Evolutionary conservation across 2,329 filamentous ascomycete species (phyloP).

Genomic region (Keithomyces neogunnii): DNA sequence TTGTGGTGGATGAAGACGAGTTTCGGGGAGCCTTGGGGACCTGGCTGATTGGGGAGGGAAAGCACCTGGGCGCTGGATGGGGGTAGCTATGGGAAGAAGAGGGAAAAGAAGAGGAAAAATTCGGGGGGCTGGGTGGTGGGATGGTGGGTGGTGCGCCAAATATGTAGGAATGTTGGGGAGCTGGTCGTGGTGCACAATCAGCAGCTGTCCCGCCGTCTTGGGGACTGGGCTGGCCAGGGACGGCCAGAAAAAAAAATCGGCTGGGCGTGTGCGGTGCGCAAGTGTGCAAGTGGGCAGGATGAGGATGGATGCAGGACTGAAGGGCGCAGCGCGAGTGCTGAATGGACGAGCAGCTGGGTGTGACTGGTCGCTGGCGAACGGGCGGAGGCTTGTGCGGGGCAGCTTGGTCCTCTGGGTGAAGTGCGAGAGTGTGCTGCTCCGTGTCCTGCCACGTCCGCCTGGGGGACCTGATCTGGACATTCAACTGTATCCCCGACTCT

Average conservation of each 20-base stretch:
- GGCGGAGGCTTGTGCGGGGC: neutral
- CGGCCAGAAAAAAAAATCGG: neutral
- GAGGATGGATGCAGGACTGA: neutral
- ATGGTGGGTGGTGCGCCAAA: constrained; percentile 25
- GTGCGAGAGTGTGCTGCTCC: too few species aligned
- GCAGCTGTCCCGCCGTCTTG: constrained; percentile 4
- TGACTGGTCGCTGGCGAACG: neutral
- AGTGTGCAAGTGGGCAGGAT: neutral
- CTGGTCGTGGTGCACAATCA: constrained; percentile 22
- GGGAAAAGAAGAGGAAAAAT: constrained; percentile 13
- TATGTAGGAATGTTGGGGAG: constrained; percentile 23
- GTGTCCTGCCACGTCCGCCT: too few species aligned
- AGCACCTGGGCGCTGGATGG: neutral
- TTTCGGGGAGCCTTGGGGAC: constrained; percentile 4
- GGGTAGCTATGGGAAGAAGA: constrained; percentile 3
- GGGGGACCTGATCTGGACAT: too few species aligned
- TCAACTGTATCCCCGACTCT: too few species aligned
- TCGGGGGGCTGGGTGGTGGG: constrained; percentile 18
- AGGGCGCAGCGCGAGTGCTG: neutral
- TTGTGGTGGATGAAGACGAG: constrained; percentile 2
- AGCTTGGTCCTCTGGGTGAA: neutral
- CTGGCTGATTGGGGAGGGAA: constrained; percentile 1
- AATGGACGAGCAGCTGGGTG: neutral
- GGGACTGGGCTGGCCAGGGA: too few species aligned
- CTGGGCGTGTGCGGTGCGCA: neutral